Base-by-base conservation (phyloP, 306 rosid species). In the Albizia julibrissin region DNA sequence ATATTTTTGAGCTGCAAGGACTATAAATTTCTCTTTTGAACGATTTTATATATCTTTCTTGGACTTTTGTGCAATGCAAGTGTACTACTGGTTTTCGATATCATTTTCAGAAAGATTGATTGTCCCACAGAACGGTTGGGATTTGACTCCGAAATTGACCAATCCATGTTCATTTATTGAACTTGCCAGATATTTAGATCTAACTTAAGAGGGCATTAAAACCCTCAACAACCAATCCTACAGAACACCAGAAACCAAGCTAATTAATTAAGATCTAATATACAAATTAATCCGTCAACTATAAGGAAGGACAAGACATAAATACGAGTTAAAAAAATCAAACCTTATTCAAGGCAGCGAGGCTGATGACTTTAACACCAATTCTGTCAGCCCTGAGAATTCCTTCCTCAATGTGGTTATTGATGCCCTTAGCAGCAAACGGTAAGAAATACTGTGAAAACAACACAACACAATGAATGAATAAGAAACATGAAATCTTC, bases 301-400 rank as follows among this genome's bases (percentile, higher is more conserved):
- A 24, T 3, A 9, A 11, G 29, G 37, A 49, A 70, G 44, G 15
- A 62, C 31, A 26, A 1, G 21, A 37, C 15, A 14, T 43, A 56
- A 58, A 80, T 72, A 9, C 4, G 50, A 43, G 34, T 67, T 71
- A 6, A 77, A 24, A 77, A 34, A 62, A 11, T 43, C 86, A 80
- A 44, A 94, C 98, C 98, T 94, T 92, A 87, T 92, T 94, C 74
- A 94, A 84, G 64, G 98, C 98, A 52, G 98, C 96, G 69, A 94
- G 90, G 81, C 98, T 94, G 34, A 94, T 91, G 78, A 94, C 98
- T 87, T 91, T 90, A 11, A 94, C 92, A 3, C 98, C 98, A 59
- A 92, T 73, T 80, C 83, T 91, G 64, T 94, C 98, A 64, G 98
- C 98, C 62, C 89, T 91, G 13, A 91, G 88, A 39, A 94, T 94